Base-by-base conservation (phyloP, 192 early-diverging fungal genomes). In the Backusella circina region DNA sequence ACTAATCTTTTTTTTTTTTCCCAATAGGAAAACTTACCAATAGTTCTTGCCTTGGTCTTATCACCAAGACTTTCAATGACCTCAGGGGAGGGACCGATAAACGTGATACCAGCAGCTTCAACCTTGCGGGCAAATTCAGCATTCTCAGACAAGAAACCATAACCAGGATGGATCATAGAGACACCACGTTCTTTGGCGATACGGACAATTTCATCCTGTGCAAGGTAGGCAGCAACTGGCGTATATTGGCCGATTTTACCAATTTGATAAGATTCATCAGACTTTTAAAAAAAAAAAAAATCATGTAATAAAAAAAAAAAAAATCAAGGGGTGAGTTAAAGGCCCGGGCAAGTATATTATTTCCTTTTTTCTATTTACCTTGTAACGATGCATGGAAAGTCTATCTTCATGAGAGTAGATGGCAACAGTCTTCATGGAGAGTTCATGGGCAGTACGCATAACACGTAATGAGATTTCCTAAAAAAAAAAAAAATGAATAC, bases 141-240 rank as follows among this genome's bases (percentile, higher is more conserved):
- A 79, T 99, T 98, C 83, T 99, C 97, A 35, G 92, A 91, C 41
- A 99, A 85, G 86, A 99, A 98, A 36, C 97, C 97, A 83, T 99
- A 99, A 65, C 96, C 96, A 31, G 96, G 97, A 75, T 98, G 97
- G 82, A 99, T 95, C 80, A 92, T 94, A 73, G 88, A 91, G 71
- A 93, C 94, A 78, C 90, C 88, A 64, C 90, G 91, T 73, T 87
- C 78, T 68, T 93, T 89, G 23, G 96, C 97, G 78, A 97, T 95
- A 31, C 84, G 85, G 70, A 99, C 88, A 71, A 99, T 97, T 75
- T 95, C 93, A 80, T 96, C 94, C 79, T 96, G 95, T 13, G 94
- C 93, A 47, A 99, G 88, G 80, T 99, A 99, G 4, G 97, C 95
- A 33, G 93, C 96, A n/a, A 98, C 95, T 4, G 96, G 96, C 32